Conservation (phyloP, 2,329 filamentous ascomycete species). For the Orbilia javanica region DNA sequence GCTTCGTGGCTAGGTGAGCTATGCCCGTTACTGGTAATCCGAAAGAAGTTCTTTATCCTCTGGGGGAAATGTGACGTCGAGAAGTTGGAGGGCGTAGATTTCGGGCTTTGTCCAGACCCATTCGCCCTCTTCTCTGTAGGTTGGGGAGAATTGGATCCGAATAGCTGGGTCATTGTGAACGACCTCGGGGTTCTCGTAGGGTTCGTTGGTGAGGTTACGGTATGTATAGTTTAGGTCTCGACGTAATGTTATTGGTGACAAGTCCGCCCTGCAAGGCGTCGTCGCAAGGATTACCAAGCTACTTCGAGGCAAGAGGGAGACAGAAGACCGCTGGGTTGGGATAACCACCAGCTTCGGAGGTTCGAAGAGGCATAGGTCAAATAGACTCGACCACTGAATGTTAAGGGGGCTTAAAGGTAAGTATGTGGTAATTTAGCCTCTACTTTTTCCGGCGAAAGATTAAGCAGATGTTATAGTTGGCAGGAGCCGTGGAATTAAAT, state of each 20-base stretch:
- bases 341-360: constrained; percentile 18
- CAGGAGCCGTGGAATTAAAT: constrained; percentile 9
- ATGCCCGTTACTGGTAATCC: constrained; percentile 70
- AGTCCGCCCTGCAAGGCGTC: neutral
- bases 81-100: constrained; percentile 45
- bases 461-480: constrained; percentile 5
- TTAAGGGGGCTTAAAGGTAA: neutral
- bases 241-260: neutral
- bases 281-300: constrained; percentile 17
- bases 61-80: constrained; percentile 72
- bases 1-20: constrained; percentile 62
- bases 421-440: neutral
- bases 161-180: constrained; percentile 48
- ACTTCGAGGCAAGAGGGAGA: neutral
- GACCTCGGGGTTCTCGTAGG: neutral
- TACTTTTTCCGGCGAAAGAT: neutral
- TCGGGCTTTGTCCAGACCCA: constrained; percentile 25
- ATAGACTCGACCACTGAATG: neutral
- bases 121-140: constrained; percentile 41
- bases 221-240: neutral
- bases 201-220: neutral
- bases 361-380: constrained; percentile 25
- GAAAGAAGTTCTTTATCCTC: constrained; percentile 79
- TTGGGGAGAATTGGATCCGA: constrained; percentile 48
- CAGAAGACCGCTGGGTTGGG: constrained; percentile 1